Base-by-base conservation (phyloP, 345 rosid genomes). In the Gossypium arboreum region DNA sequence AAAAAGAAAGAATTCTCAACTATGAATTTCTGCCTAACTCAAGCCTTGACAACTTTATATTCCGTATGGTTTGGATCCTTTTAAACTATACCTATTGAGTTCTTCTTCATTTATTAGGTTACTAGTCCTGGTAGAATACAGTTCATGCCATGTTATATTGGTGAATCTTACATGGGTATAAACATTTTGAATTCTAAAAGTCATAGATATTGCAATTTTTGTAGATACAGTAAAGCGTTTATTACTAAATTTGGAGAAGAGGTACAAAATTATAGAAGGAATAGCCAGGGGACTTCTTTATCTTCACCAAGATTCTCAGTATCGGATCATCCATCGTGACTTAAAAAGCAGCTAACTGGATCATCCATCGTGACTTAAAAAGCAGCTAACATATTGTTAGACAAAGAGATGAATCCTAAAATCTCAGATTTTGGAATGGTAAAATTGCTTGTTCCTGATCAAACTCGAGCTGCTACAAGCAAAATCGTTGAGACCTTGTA, bases 351-450 rank as follows among this genome's bases (percentile, higher is more conserved):
- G 80, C 75, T 75, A 88, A 88, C 44, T n/a, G 58, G 24, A 80
- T 86, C 57, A 86, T 83, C 29, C 88, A 86, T 73, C 62, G 89
- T 12, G 88, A 88, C 61, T 74, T 86, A 9, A 88, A 88, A 88
- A 70, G 79, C 85, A 0, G 80, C 75, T 75, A 88, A 88, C 44
- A 77, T 84, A 9, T 64, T 88, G 48, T n/a, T 88, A 41, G 88
- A 86, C 24, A 12, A 29, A 12, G 83, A 81, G 29, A 83, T 83
- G 88, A 78, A 58, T 57, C 83, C 82, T 54, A 86, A 84, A 78
- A 88, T 88, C 57, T 81, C 85, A 15, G 89, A 86, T 55, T 86
- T 82, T 2, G 84, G 89, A 18, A 77, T 83, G 84, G 89, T 85
- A 2, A 83, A 78, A 20, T 71, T 80, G 22, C 78, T 86, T 39